Percentiles rank a stretch among this genome's conserved stretches.
phyloP scores from a whole-genome alignment of 164 flowering plant species.

The Tetracentron sinense region DNA sequence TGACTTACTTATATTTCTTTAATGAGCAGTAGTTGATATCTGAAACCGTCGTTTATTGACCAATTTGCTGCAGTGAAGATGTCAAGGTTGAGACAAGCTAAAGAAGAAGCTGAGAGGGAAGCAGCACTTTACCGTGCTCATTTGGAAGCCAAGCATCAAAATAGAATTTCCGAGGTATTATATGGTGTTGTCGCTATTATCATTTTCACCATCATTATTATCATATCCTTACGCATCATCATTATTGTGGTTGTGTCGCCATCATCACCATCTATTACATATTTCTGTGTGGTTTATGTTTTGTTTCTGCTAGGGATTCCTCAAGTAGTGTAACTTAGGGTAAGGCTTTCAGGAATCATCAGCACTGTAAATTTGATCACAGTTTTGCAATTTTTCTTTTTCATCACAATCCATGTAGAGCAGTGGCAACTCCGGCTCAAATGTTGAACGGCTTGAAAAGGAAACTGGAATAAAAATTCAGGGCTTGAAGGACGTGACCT shows the following conservation, averaged over 20 bases:
- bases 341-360: not conserved
- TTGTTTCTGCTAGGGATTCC: not conserved
- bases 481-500: constrained; percentile 28
- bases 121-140: constrained; percentile 34
- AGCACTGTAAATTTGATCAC: not conserved
- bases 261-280: too few relatives aligned
- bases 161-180: constrained; percentile 42
- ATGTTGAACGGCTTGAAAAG: constrained; percentile 46
- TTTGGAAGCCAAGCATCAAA: constrained; percentile 54
- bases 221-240: too few relatives aligned
- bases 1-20: too few relatives aligned
- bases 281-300: too few relatives aligned
- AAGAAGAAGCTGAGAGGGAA: constrained; percentile 64
- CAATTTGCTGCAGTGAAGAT: constrained; percentile 34
- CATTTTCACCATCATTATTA: too few relatives aligned
- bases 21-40: not conserved
- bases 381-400: not conserved
- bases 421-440: constrained; percentile 43
- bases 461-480: constrained; percentile 51
- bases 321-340: not conserved
- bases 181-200: too few relatives aligned
- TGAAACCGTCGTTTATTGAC: not conserved
- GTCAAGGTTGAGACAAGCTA: constrained; percentile 62
- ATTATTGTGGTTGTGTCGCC: too few relatives aligned
- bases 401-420: constrained; percentile 22